Evolutionary conservation across 78 protist genomes (phyloP).

Genomic region (Mastigamoeba balamuthi): DNA sequence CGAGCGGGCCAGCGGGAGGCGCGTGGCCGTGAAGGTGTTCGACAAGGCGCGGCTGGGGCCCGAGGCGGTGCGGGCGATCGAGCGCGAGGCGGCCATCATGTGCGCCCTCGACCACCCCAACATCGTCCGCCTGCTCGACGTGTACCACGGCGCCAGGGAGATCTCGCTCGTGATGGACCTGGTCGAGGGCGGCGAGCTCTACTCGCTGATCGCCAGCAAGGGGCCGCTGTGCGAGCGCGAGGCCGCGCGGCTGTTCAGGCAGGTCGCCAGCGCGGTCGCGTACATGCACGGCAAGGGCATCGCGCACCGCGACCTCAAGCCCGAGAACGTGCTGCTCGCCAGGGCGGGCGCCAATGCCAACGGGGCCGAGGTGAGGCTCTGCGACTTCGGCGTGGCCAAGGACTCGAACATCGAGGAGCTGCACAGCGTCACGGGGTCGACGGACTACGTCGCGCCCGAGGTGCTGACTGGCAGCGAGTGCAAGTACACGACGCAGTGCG

Average conservation of each 20-base stretch:
- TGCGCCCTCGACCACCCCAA: too few relatives aligned
- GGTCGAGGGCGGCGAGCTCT: conserved; percentile 83
- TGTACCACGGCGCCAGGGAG: too few relatives aligned
- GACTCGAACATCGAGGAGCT: conserved; percentile 51
- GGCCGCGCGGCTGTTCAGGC: conserved; percentile 46
- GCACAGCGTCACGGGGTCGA: conserved; percentile 73
- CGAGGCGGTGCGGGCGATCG: too few relatives aligned
- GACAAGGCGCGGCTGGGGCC: too few relatives aligned
- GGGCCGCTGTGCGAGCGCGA: conserved; percentile 68
- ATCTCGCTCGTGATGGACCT: too few relatives aligned
- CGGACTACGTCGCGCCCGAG: conserved; percentile 69
- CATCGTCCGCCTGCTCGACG: too few relatives aligned
- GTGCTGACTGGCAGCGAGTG: conserved; percentile 44
- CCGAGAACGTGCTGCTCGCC: conserved; percentile 24
- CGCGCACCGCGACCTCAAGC: conserved; percentile 77
- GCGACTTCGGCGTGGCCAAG: conserved; percentile 72
- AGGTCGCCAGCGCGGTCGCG: conserved; percentile 55
- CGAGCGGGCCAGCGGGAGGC: conserved; percentile 17
- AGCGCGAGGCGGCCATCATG: too few relatives aligned
- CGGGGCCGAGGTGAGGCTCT: conserved; percentile 57
- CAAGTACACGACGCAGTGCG: conserved; percentile 50
- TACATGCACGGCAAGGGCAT: conserved; percentile 73
- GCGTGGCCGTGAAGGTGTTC: too few relatives aligned
- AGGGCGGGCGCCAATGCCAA: too few relatives aligned
- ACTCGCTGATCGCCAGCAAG: conserved; percentile 61